Evolutionary conservation across 202 grass and related monocot genomes (phyloP).

Genomic region (Zizania palustris): DNA sequence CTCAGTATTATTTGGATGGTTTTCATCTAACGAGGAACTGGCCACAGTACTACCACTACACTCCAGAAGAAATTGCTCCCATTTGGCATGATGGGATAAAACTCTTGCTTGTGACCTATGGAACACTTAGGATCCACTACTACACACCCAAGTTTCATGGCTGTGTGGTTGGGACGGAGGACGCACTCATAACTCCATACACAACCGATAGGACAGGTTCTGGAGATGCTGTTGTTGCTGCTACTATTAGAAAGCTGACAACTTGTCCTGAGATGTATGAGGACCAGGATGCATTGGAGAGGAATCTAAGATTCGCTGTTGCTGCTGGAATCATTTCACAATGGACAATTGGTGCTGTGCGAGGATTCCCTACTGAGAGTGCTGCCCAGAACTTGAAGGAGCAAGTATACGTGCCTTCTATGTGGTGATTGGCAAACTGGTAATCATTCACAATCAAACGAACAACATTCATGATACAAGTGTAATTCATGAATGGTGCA

Average conservation of each 20-base stretch:
- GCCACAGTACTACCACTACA: constrained; percentile 70
- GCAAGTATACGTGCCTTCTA: constrained; percentile 81
- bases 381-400: constrained; percentile 84
- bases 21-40: constrained; percentile 67
- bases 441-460: constrained; percentile 22
- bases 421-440: constrained; percentile 68
- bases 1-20: constrained; percentile 73
- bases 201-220: constrained; percentile 91
- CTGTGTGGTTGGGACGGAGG: constrained; percentile 71
- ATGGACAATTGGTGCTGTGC: constrained; percentile 88
- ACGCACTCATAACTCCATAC: constrained; percentile 71
- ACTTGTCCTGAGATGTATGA: constrained; percentile 73
- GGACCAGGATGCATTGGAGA: constrained; percentile 73
- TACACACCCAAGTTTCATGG: constrained; percentile 85
- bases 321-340: constrained; percentile 92
- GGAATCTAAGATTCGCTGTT: constrained; percentile 75
- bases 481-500: constrained; percentile 27
- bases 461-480: background rate
- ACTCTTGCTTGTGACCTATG: constrained; percentile 71
- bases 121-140: constrained; percentile 85
- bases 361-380: constrained; percentile 95
- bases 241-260: constrained; percentile 71
- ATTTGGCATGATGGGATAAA: constrained; percentile 82
- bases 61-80: constrained; percentile 70
- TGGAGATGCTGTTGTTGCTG: constrained; percentile 82